A percentile compares a stretch with the other conserved stretches of the same genome.
Conservation (phyloP, 2,329 filamentous ascomycete genomes). For the Amauroascus verrucosus region DNA sequence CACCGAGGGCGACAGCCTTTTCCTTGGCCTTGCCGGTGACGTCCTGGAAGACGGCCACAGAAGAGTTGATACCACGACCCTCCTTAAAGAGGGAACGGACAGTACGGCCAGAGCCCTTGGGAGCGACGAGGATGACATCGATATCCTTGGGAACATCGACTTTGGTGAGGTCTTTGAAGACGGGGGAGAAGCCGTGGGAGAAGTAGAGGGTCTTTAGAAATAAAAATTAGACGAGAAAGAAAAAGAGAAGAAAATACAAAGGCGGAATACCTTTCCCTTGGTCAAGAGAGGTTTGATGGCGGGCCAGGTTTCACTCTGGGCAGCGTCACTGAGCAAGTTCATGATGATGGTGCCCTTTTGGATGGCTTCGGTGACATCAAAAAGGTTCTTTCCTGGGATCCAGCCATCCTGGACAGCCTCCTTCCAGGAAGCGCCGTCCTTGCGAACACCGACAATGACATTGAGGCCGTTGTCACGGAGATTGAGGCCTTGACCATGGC, state of each 20-base stretch:
- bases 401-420: constrained; percentile 95
- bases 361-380: constrained; percentile 96
- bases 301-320: constrained; percentile 98
- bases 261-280: constrained; percentile 77
- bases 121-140: constrained; percentile 98
- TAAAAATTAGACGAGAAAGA: neutral
- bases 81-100: constrained; percentile 98
- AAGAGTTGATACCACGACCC: constrained; percentile 99
- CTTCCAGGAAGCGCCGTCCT: constrained; percentile 97
- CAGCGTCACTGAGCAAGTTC: constrained; percentile 97
- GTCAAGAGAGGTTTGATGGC: constrained; percentile 94
- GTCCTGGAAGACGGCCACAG: constrained; percentile 96
- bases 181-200: constrained; percentile 99
- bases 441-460: constrained; percentile 96
- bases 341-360: constrained; percentile 88
- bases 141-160: constrained; percentile 92
- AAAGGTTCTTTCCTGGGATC: constrained; percentile 97
- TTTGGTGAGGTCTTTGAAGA: constrained; percentile 99
- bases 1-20: constrained; percentile 92
- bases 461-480: constrained; percentile 99
- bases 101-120: constrained; percentile 97
- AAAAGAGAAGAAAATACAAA: too few species aligned
- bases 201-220: constrained; percentile 83
- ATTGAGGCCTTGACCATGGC: constrained; percentile 98
- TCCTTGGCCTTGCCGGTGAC: constrained; percentile 96